Evolutionary conservation across 768 basidiomycete species (phyloP), one percentile per base, ranked within the genome.

Genomic region (Auricularia sp.): DNA sequence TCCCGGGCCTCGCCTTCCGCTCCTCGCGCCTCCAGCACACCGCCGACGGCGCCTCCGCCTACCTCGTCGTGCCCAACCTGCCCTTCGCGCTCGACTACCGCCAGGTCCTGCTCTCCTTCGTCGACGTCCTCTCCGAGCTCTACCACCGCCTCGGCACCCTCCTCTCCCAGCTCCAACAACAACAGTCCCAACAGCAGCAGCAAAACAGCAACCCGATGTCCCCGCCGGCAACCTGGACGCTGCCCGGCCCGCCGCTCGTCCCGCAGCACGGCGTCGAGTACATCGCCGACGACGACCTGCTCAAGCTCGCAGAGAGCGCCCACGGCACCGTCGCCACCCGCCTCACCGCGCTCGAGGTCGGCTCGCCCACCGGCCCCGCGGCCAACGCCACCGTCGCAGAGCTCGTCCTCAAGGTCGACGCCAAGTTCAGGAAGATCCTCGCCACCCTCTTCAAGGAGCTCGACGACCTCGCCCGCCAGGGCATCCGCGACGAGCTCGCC

Each of bases 371-470:
- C 8, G 56, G 34, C 56, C 7, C 33, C 16, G 23, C 23, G 7
- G 34, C 16, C 10, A 75, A 80, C n/a, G 77, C 76, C 8, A 74
- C 77, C 8, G 72, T 86, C n/a, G 86, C 84, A 5, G 93, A 95
- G 62, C 82, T 84, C 72, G 81, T 94, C 10, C 68, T 86, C 51
- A 93, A 93, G 75, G 84, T 92, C 53, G 93, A 96, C 72, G 78
- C 80, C 36, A 90, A 90, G 74, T 82, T 96, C 69, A 95, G 93
- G 93, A 95, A 93, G 87, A 85, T 94, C 67, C 88, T 87, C n/a
- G 81, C 84, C 21, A 77, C 76, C 51, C 76, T 96, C 10, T 75
- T 93, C 64, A 93, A 93, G 73, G 93, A 95, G 68, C 82, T 96
- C 29, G 93, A 95, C 74, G 79, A 82, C 47, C 84, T 91, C 59